Conservation (phyloP, 192 early-diverging fungal species). For the Coemansia javaensis region DNA sequence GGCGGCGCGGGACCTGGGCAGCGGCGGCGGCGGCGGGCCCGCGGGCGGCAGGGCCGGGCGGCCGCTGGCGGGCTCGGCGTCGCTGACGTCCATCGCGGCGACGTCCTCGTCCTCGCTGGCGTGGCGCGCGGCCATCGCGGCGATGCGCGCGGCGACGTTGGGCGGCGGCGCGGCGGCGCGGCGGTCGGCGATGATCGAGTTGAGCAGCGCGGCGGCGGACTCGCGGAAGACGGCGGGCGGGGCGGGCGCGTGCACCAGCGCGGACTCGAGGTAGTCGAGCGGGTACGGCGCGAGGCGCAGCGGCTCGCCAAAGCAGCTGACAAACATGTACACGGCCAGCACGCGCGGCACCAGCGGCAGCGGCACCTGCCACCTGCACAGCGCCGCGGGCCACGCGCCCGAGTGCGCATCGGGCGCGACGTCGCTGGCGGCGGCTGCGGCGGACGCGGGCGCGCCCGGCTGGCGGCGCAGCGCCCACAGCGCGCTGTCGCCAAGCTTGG, state of each 20-base stretch:
- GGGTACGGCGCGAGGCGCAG: constrained; percentile 64
- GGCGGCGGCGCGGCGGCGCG: background rate
- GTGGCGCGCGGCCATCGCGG: constrained; percentile 18
- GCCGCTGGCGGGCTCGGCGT: background rate
- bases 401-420: too few relatives aligned
- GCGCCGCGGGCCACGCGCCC: constrained; percentile 37
- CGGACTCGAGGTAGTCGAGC: constrained; percentile 73
- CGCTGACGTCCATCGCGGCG: constrained; percentile 20
- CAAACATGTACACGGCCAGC: constrained; percentile 38
- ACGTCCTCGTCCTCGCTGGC: constrained; percentile 15
- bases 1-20: too few relatives aligned
- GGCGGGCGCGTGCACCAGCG: constrained; percentile 49
- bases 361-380: constrained; percentile 34
- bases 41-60: too few relatives aligned
- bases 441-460: constrained; percentile 7
- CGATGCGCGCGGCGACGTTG: constrained; percentile 19
- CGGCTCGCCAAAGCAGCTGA: constrained; percentile 54
- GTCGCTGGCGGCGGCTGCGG: too few relatives aligned
- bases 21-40: too few relatives aligned
- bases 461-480: constrained; percentile 23
- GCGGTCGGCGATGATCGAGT: constrained; percentile 35
- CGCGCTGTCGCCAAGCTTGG: constrained; percentile 18
- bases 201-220: constrained; percentile 34
- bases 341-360: constrained; percentile 21
- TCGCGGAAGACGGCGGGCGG: constrained; percentile 31